Base-by-base conservation (phyloP, 768 basidiomycete genomes). In the Boletellus ananas region DNA sequence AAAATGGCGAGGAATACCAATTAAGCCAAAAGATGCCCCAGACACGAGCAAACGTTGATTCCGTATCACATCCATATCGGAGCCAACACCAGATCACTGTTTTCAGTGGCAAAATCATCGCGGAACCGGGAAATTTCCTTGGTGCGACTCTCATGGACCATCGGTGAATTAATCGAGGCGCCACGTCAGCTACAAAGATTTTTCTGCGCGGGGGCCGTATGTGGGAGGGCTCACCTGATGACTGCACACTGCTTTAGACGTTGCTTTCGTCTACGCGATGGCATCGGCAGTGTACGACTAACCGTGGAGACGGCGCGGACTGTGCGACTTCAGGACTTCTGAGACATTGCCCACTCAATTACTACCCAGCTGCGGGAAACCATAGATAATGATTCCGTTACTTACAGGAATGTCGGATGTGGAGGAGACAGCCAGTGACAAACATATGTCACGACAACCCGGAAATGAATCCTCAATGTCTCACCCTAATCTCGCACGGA, bases 401-500 rank as follows among this genome's bases (percentile, higher is more conserved):
- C 54, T 48, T 23, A 47, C 54, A 41, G 34, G 23, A 47, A 52
- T 12, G 29, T 37, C 14, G 29, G 41, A 21, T 47, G 37, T 37
- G 34, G 47, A 45, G 38, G 34, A 37, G 13, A 20, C n/a, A 14
- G 34, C 23, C 14, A 46, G 29, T 41, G 41, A 36, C 45, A 50
- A 25, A 38, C 39, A 3, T 17, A 44, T 29, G 34, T 33, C 27
- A 44, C 12, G 48, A 40, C 27, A 31, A 14, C 18, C 10, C 48
- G 45, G 43, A 50, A 47, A 56, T 37, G 47, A 51, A 47, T 13
- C 46, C 21, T 31, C 34, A 18, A 33, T 58, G 55, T 60, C 45
- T 61, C 59, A 61, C 59, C 38, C 16, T 45, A 47, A 47, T 35
- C 34, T 45, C 45, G 36, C 38, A 33, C 34, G 25, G 45, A 45